Percentiles rank a stretch among this genome's conserved stretches.
Evolutionary conservation across 2,329 filamentous ascomycete genomes (phyloP).

Genomic region (Sphaerulina musiva): DNA sequence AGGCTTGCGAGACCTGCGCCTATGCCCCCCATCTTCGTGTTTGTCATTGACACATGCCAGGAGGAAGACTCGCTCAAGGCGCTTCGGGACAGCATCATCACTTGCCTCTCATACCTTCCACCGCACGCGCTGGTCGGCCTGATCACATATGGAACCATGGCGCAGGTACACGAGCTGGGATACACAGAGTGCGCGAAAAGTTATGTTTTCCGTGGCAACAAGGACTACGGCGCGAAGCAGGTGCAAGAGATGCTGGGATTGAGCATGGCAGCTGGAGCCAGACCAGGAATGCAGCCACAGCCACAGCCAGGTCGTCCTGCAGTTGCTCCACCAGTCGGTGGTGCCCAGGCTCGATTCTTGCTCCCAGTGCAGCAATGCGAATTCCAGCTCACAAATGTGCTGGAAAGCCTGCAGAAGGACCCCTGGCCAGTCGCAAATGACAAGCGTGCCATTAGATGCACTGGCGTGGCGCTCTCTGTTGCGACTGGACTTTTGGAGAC

Average conservation of each 20-base stretch:
- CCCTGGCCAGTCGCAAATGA: slow-evolving; percentile 97
- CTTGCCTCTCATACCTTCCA: slow-evolving; percentile 75
- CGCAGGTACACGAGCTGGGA: slow-evolving; percentile 94
- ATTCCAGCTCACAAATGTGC: slow-evolving; percentile 91
- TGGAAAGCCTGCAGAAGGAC: slow-evolving; percentile 93
- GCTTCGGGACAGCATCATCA: slow-evolving; percentile 77
- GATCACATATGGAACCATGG: slow-evolving; percentile 89
- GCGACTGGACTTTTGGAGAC: slow-evolving; percentile 88
- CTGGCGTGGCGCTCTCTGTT: slow-evolving; percentile 92
- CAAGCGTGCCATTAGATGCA: slow-evolving; percentile 81
- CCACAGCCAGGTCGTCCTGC: slow-evolving; percentile 62
- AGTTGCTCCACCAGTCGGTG: slow-evolving; percentile 62
- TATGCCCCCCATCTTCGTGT: slow-evolving; percentile 78
- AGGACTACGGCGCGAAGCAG: slow-evolving; percentile 96
- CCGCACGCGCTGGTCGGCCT: slow-evolving; percentile 76
- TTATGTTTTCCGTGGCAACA: slow-evolving; percentile 95
- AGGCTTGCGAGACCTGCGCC: slow-evolving; percentile 72
- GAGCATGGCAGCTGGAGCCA: slow-evolving; percentile 57
- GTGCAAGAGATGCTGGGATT: slow-evolving; percentile 99
- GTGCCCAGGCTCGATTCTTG: slow-evolving; percentile 81
- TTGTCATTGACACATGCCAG: slow-evolving; percentile 82
- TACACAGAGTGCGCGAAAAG: slow-evolving; percentile 98
- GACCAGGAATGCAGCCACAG: slow-evolving; percentile 65
- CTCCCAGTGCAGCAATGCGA: slow-evolving; percentile 93
- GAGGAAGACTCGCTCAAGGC: slow-evolving; percentile 79